Conservation (phyloP, 2,329 filamentous ascomycete genomes). For the Incumbomyces lentus region DNA sequence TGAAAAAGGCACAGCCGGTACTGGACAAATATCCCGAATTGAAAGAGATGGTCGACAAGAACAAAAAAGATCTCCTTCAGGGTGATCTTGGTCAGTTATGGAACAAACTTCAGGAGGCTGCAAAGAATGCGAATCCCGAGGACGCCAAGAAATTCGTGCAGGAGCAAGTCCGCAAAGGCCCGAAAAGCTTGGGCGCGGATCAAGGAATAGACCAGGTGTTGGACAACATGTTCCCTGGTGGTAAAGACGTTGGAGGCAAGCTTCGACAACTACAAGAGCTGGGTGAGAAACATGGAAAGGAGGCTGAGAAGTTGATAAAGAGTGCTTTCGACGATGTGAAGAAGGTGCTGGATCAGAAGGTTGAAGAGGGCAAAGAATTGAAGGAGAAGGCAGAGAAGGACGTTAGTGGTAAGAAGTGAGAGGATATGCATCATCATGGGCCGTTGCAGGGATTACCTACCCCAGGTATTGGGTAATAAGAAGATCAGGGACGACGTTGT, state of each 20-base stretch:
- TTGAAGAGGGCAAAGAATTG: slow-evolving; percentile 46
- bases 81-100: slow-evolving; percentile 57
- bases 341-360: slow-evolving; percentile 35
- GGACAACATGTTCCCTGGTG: slow-evolving; percentile 51
- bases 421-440: too few relatives aligned
- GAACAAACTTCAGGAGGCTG: slow-evolving; percentile 50
- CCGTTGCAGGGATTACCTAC: too few relatives aligned
- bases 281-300: slow-evolving; percentile 56
- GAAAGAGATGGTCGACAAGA: slow-evolving; percentile 62
- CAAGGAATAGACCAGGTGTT: slow-evolving; percentile 47
- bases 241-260: slow-evolving; percentile 55
- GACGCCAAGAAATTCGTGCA: slow-evolving; percentile 53
- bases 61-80: slow-evolving; percentile 56
- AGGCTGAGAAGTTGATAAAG: slow-evolving; percentile 59
- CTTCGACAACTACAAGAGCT: slow-evolving; percentile 54
- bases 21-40: slow-evolving; percentile 68
- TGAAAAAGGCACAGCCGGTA: slow-evolving; percentile 60
- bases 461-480: too few relatives aligned
- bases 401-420: neutral
- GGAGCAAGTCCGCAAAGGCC: slow-evolving; percentile 48
- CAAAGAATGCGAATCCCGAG: slow-evolving; percentile 50
- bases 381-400: slow-evolving; percentile 43
- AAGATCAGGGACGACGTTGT: too few relatives aligned
- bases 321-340: slow-evolving; percentile 51
- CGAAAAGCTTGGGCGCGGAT: slow-evolving; percentile 34